Base-by-base conservation (phyloP, 345 rosid species). In the Pistacia integerrima region DNA sequence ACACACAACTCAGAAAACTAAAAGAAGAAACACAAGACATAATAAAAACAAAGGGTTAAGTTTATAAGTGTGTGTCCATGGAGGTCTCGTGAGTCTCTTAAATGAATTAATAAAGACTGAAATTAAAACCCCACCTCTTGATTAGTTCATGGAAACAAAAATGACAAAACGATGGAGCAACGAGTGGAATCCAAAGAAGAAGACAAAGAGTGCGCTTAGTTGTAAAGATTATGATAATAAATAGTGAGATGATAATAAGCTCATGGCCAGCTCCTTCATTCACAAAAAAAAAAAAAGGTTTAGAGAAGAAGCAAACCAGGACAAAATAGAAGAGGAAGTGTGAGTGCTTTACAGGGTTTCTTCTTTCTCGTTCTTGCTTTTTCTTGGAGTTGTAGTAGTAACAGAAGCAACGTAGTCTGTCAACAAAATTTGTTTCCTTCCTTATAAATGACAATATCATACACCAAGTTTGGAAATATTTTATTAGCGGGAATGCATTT, bases 81-180 rank as follows among this genome's bases (percentile, higher is more conserved):
- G 72, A 74, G 75, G 80, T 67, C 91, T 72, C 89, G 88, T 86
- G 91, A 84, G 79, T 58, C 66, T 30, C 46, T 78, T 72, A 54
- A 49, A 68, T 62, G 70, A 18, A 56, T 78, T 72, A 41, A 41
- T 71, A 78, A 77, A 80, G 58, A 70, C 44, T 36, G 22, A 56
- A 75, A 70, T 62, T 51, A 76, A 28, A 46, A 35, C 74, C 63
- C 78, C 84, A 78, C 78, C 78, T 66, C 78, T 70, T 11, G 65
- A 33, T 67, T 52, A 70, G 14, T 54, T 48, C 55, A 20, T 28
- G 52, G 14, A 10, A 41, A 44, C 55, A 69, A 59, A 62, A 69
- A 60, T 18, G 73, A 75, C 76, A 58, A 60, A 25, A 56, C 55
- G 33, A 16, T 33, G 36, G 4, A 11, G 35, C 30, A 62, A 25